Evolutionary conservation across 176 grass and related monocot species (phyloP).

Genomic region (Lolium multiflorum): DNA sequence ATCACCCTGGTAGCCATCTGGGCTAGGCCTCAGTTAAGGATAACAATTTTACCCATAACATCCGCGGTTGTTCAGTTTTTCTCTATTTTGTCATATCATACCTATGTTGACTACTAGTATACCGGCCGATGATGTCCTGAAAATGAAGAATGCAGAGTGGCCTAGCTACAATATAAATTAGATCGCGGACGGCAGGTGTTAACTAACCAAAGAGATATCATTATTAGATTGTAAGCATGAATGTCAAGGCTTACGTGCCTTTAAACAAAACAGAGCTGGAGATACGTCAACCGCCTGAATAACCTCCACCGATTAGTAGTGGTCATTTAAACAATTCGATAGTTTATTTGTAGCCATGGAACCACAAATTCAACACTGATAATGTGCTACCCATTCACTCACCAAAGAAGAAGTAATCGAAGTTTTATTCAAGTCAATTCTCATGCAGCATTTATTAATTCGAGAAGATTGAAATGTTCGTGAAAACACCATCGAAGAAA

Average conservation of each 20-base stretch:
- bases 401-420: neutral
- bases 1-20: no score
- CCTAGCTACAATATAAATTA: neutral
- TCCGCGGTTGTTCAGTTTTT: no score
- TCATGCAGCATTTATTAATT: no score
- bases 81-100: no score
- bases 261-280: constrained; percentile 28
- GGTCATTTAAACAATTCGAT: neutral
- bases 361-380: neutral
- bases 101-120: no score
- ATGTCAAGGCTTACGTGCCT: constrained; percentile 12
- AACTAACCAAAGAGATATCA: constrained; percentile 12
- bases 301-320: neutral
- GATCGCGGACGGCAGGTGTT: neutral
- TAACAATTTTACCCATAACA: no score
- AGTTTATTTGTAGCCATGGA: no score
- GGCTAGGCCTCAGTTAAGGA: no score
- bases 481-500: no score
- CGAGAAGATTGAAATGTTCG: no score
- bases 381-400: neutral
- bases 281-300: constrained; percentile 48
- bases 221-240: constrained; percentile 33
- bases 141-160: neutral
- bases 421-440: constrained; percentile 14
- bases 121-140: no score